Evolutionary conservation across 352 stramenopile genomes (phyloP).

Genomic region (Pythium periplocum): DNA sequence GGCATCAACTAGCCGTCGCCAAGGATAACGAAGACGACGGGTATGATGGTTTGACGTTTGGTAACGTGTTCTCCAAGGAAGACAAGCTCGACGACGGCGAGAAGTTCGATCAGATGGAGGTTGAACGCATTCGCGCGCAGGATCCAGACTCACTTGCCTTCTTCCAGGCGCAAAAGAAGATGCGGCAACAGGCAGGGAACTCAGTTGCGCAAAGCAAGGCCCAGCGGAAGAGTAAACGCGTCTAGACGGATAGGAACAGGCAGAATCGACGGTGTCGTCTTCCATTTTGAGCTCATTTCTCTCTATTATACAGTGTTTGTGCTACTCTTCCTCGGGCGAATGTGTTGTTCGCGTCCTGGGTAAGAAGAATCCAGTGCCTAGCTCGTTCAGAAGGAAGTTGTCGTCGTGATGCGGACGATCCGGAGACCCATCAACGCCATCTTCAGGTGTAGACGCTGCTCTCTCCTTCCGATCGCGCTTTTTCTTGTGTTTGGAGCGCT

Average conservation of each 20-base stretch:
- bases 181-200: conserved; percentile 41
- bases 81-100: conserved; percentile 89
- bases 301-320: too few species aligned
- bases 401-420: conserved; percentile 21
- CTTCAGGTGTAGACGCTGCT: too few species aligned
- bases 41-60: conserved; percentile 11
- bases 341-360: conserved; percentile 6
- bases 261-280: too few species aligned
- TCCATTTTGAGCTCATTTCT: too few species aligned
- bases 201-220: conserved; percentile 16
- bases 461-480: conserved; percentile 52
- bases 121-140: conserved; percentile 79
- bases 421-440: conserved; percentile 17
- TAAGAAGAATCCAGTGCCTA: conserved; percentile 17
- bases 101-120: conserved; percentile 89
- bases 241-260: neutral
- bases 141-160: conserved; percentile 90
- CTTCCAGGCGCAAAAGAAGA: conserved; percentile 88
- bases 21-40: conserved; percentile 25
- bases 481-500: conserved; percentile 34
- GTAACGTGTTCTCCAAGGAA: conserved; percentile 31
- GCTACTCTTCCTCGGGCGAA: too few species aligned
- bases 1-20: conserved; percentile 21
- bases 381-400: conserved; percentile 12
- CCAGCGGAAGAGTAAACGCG: conserved; percentile 26